These are phyloP conservation scores for Leptoxyphium fumago DNA, from an alignment of 2,329 filamentous ascomycete genomes.

Conservation along the genomic window DNA sequence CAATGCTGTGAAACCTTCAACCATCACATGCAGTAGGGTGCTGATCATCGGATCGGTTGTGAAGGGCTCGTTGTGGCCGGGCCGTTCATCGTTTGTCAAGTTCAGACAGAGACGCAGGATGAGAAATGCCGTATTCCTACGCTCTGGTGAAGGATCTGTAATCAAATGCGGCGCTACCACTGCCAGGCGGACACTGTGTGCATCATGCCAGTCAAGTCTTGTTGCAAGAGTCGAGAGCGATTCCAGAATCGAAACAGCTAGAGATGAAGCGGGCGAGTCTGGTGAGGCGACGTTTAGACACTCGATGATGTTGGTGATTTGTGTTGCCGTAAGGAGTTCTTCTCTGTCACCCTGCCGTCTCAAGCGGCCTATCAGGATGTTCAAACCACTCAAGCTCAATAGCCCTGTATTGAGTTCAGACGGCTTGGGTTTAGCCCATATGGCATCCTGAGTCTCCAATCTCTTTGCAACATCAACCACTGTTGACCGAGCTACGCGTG, in stretches of 20 bases:
- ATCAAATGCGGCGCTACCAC: slow-evolving; percentile 5
- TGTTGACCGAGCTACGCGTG: slow-evolving; percentile 45
- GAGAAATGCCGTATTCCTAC: slow-evolving; percentile 20
- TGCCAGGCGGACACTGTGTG: slow-evolving; percentile 8
- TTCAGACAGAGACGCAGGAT: slow-evolving; percentile 65
- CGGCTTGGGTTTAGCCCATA: slow-evolving; percentile 46
- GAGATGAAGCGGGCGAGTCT: slow-evolving; percentile 30
- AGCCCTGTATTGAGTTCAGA: slow-evolving; percentile 45
- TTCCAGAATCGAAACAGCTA: slow-evolving; percentile 30
- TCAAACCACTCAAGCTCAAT: slow-evolving; percentile 42
- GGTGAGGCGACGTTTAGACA: slow-evolving; percentile 1
- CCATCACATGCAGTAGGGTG: slow-evolving; percentile 17
- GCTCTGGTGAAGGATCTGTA: neutral
- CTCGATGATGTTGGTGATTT: slow-evolving; percentile 6
- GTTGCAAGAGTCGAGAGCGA: slow-evolving; percentile 14
- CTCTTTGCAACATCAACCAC: slow-evolving; percentile 39
- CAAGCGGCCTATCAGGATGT: slow-evolving; percentile 8
- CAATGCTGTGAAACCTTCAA: slow-evolving; percentile 13
- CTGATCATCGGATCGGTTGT: slow-evolving; percentile 38
- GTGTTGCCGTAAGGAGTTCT: slow-evolving; percentile 29
- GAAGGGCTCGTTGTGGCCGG: slow-evolving; percentile 48
- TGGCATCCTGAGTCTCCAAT: slow-evolving; percentile 25
- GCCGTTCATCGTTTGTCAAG: slow-evolving; percentile 59
- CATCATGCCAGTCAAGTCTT: slow-evolving; percentile 11
- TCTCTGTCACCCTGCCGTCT: slow-evolving; percentile 27